Base-by-base conservation (phyloP, 352 stramenopile species). In the Elongisporangium undulatum region DNA sequence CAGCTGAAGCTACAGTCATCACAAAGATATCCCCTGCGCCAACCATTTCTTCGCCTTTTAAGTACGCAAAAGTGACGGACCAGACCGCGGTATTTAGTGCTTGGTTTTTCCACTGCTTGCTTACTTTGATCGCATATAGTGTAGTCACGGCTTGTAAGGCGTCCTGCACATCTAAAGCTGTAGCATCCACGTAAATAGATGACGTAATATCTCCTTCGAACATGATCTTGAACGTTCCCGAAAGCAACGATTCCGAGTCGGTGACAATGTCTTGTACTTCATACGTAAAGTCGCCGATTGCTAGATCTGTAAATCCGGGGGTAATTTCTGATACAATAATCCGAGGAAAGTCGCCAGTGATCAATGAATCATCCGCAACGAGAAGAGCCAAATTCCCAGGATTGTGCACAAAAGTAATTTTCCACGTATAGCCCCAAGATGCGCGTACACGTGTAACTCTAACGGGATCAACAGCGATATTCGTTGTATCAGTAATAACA, bases 1-100 rank as follows among this genome's bases (percentile, higher is more conserved):
- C 24, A 0, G 72, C 72, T 7, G 58, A 19, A 54, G 89, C 70
- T 0, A 90, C 66, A 0, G 89, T 71, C 53, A 97, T 87, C 8
- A 82, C 75, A 52, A 92, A 87, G 29, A 96, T 90, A 63, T 98
- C 96, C 15, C 91, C 89, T 2, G 92, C 95, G 20, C 94, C 94
- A 23, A 97, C 85, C 58, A 95, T 79, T 59, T 97, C 87, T 68
- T 98, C 91, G 22, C 97, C 88, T 38, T 78, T 73, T 20, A 98
- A 68, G 51, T 98, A 94, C 0, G 94, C 96, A 56, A 99, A 98
- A 16, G 92, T 98, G 6, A 99, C 84, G 22, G 90, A 94, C 95
- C 95, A 99, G 17, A 89, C 72, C 1, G 82, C 82, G 10, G 78
- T 89, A 24, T 91, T 84, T 12, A 91, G 54, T 3, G 21, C 53